These are phyloP conservation scores for Zygnema cylindricum DNA, from an alignment of 139 green algal genomes.

Conservation along the genomic window DNA sequence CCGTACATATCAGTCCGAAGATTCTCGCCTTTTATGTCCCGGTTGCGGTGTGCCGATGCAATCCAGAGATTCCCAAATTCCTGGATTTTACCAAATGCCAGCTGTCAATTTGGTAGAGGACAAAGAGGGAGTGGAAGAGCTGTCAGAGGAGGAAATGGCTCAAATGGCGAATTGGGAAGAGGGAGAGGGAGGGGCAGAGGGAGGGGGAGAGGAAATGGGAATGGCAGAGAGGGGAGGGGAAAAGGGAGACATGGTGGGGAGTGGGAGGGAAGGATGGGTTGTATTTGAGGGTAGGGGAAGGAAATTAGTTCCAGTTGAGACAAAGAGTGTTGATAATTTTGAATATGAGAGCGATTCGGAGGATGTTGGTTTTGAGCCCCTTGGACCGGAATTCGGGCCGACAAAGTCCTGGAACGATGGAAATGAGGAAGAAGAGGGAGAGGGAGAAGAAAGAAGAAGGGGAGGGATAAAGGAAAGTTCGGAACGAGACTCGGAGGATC, in stretches of 20 bases:
- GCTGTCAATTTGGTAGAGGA: neutral
- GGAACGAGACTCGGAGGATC: neutral
- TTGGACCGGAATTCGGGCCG: slow-evolving; percentile 25
- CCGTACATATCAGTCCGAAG: too few relatives aligned
- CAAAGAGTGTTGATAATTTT: slow-evolving; percentile 18
- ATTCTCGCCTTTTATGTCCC: slow-evolving; percentile 41
- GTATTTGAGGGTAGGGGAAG: neutral
- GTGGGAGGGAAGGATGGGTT: slow-evolving; percentile 6
- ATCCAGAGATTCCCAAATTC: slow-evolving; percentile 44
- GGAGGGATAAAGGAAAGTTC: slow-evolving; percentile 31
- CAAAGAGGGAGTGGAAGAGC: neutral
- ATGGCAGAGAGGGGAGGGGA: too few relatives aligned
- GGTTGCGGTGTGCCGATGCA: slow-evolving; percentile 66
- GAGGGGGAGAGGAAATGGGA: neutral
- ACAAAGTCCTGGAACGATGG: too few relatives aligned
- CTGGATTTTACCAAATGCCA: slow-evolving; percentile 58
- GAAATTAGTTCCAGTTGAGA: neutral
- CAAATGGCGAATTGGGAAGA: slow-evolving; percentile 32
- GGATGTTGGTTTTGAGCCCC: neutral
- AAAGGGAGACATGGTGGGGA: neutral
- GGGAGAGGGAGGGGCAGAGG: slow-evolving; percentile 40
- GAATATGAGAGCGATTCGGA: slow-evolving; percentile 22
- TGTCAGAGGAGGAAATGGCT: slow-evolving; percentile 31
- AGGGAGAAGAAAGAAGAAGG: slow-evolving; percentile 14
- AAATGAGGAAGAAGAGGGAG: neutral